Conservation (phyloP, 305 asterid species). For the Rubia occidens region DNA sequence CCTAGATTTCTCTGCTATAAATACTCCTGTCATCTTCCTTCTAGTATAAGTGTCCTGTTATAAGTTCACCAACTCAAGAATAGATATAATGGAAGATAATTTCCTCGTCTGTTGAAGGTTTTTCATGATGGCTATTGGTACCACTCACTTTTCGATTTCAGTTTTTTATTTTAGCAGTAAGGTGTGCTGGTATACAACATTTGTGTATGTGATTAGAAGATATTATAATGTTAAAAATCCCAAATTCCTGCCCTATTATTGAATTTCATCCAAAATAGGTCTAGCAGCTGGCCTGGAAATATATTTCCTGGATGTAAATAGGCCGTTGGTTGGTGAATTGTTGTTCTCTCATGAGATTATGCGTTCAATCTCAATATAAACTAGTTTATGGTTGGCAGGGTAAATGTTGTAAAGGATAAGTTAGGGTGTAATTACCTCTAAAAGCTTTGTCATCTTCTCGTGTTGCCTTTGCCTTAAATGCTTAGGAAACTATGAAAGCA, state of each 20-base stretch:
- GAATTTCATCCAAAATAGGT: background rate
- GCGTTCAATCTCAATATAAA: background rate
- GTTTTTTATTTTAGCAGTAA: background rate
- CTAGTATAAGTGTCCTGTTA: background rate
- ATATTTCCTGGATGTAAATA: background rate
- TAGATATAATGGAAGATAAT: background rate
- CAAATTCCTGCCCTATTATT: background rate
- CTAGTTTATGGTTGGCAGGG: background rate
- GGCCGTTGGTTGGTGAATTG: background rate
- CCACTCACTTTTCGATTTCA: background rate
- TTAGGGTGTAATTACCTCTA: background rate
- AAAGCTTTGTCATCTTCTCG: background rate
- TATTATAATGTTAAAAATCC: background rate
- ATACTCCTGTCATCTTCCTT: background rate
- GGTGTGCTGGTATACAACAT: background rate
- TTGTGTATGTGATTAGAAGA: background rate
- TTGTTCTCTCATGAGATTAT: too few species aligned
- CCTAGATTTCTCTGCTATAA: background rate
- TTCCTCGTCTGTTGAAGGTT: background rate
- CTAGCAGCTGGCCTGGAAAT: background rate
- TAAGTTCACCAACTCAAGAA: background rate
- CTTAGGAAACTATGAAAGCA: background rate
- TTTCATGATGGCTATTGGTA: background rate
- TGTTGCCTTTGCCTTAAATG: background rate
- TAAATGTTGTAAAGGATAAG: background rate